Percentiles rank a stretch among this genome's conserved stretches.
Evolutionary conservation across 2,329 filamentous ascomycete species (phyloP).

Genomic region (Trichophyton mentagrophytes): DNA sequence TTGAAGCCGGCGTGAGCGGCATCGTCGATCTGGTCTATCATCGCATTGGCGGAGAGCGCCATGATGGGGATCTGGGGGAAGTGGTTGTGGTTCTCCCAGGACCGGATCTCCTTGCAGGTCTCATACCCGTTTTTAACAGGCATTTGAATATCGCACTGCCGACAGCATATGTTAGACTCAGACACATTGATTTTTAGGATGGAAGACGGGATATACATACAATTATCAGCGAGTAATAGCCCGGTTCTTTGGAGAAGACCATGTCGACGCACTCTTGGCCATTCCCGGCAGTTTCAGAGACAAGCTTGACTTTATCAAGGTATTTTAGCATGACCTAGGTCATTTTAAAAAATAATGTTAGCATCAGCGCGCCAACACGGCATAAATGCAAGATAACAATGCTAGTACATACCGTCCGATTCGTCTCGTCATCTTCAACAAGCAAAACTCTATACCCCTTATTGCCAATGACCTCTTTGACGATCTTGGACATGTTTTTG

Average conservation of each 20-base stretch:
- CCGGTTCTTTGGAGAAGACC: constrained; percentile 35
- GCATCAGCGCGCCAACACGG: not conserved
- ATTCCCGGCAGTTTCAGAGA: constrained; percentile 34
- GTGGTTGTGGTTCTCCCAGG: constrained; percentile 35
- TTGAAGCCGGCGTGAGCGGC: constrained; percentile 37
- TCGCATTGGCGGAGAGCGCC: constrained; percentile 39
- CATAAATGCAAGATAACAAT: not conserved
- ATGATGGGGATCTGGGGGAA: constrained; percentile 38
- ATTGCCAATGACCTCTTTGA: constrained; percentile 37
- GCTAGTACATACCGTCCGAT: constrained; percentile 29
- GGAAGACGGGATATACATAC: constrained; percentile 21
- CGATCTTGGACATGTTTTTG: constrained; percentile 37
- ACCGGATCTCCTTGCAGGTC: constrained; percentile 35
- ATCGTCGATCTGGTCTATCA: constrained; percentile 38
- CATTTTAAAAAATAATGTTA: constrained; percentile 13
- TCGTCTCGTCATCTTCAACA: constrained; percentile 39
- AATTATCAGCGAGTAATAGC: constrained; percentile 39
- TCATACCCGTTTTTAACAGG: constrained; percentile 39
- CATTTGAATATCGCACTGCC: constrained; percentile 39
- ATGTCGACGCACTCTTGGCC: constrained; percentile 38
- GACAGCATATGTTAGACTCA: not conserved
- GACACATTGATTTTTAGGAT: not conserved
- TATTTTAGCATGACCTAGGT: constrained; percentile 37
- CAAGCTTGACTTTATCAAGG: constrained; percentile 36
- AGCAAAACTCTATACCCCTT: constrained; percentile 35